These are phyloP conservation scores for Musa schizocarpa DNA, from an alignment of 176 grass and related monocot genomes.

Conservation along the genomic window DNA sequence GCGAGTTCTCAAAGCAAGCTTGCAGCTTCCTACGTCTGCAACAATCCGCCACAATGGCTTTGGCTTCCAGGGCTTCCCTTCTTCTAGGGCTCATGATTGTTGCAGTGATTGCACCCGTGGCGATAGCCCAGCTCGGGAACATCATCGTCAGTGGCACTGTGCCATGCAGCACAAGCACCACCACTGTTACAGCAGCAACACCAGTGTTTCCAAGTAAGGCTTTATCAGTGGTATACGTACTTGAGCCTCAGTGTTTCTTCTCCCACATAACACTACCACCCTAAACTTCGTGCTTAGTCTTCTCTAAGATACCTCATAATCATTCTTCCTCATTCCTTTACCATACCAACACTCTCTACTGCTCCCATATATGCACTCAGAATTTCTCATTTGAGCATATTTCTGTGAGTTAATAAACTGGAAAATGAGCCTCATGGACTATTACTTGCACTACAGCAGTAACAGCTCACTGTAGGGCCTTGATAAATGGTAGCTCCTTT, in stretches of 20 bases:
- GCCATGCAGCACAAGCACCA: slow-evolving; percentile 34
- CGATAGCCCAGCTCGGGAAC: slow-evolving; percentile 18
- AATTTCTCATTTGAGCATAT: too few species aligned
- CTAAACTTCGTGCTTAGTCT: too few species aligned
- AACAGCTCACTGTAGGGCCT: background rate
- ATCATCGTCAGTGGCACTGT: slow-evolving; percentile 41
- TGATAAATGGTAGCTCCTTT: too few species aligned
- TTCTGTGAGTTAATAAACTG: background rate
- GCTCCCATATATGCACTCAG: too few species aligned
- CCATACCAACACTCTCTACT: too few species aligned
- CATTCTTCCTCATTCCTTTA: too few species aligned
- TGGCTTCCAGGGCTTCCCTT: slow-evolving; percentile 31
- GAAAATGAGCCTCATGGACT: background rate
- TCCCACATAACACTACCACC: too few species aligned
- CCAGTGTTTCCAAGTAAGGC: slow-evolving; percentile 48
- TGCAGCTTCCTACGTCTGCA: too few species aligned
- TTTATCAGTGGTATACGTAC: background rate
- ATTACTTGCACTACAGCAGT: background rate
- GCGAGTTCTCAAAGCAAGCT: background rate
- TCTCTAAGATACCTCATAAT: too few species aligned
- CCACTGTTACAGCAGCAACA: background rate
- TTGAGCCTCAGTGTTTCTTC: too few species aligned
- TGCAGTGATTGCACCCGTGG: slow-evolving; percentile 4
- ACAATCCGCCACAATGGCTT: slow-evolving; percentile 23
- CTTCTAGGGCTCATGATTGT: slow-evolving; percentile 9